Percentiles rank a stretch among this genome's conserved stretches.
These are phyloP conservation scores for Pseudozyma tsukubaensis DNA, from an alignment of 1,284 basidiomycete species.

Conservation along the genomic window DNA sequence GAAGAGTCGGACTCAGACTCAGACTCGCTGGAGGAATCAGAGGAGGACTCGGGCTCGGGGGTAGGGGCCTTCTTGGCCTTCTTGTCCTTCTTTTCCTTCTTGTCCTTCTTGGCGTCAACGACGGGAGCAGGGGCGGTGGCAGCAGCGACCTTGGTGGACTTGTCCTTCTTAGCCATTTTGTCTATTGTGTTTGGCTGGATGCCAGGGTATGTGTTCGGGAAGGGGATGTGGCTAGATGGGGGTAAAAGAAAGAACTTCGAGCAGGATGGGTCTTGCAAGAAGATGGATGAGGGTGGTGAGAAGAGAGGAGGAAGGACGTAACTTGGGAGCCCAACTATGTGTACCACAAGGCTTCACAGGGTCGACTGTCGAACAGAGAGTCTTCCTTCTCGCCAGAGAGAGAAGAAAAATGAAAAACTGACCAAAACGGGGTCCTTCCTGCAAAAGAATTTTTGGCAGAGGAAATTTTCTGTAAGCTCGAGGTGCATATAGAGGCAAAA, in stretches of 20 bases:
- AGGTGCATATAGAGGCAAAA: conserved; percentile 8
- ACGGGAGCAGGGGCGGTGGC: conserved; percentile 26
- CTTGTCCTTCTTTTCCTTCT: conserved; percentile 49
- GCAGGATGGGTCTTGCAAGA: conserved; percentile 16
- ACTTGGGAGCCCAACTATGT: background rate
- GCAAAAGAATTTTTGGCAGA: conserved; percentile 8
- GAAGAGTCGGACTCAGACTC: conserved; percentile 5
- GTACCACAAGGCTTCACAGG: no score
- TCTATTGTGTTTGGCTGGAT: conserved; percentile 11
- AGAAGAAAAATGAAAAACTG: conserved; percentile 22
- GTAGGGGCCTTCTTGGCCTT: conserved; percentile 53
- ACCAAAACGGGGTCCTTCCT: background rate
- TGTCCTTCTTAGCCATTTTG: conserved; percentile 43
- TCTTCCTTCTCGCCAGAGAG: conserved; percentile 2
- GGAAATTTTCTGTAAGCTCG: conserved; percentile 23
- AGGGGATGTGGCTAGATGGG: background rate
- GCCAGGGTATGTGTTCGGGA: conserved; percentile 1
- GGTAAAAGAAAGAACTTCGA: conserved; percentile 15
- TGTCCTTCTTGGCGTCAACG: conserved; percentile 41
- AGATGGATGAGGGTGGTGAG: conserved; percentile 15
- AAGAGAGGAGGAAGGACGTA: conserved; percentile 4
- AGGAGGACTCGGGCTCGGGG: conserved; percentile 36
- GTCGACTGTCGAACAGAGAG: no score
- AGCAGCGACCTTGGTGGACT: conserved; percentile 24
- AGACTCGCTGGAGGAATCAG: conserved; percentile 11